phyloP scores from a whole-genome alignment of 2,329 filamentous ascomycete genomes.

The Albifimbria verrucaria region DNA sequence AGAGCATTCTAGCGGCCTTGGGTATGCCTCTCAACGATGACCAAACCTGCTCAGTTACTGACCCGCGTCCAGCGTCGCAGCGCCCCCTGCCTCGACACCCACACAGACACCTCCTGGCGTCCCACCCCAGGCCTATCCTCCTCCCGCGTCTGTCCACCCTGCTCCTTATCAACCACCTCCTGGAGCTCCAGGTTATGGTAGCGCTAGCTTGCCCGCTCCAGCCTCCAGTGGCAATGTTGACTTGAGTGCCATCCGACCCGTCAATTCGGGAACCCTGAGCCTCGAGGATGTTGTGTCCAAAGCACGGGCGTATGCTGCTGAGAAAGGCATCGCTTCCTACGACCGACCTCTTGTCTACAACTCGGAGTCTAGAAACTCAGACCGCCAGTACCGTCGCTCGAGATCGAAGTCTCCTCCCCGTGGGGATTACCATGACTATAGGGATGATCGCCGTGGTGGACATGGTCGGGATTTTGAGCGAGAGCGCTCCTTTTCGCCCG shows the following conservation, averaged over 20 bases:
- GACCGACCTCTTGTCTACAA: conserved; percentile 51
- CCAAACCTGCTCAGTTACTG: conserved; percentile 6
- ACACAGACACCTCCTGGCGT: conserved; percentile 38
- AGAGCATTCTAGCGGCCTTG: conserved; percentile 47
- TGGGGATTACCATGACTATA: conserved; percentile 73
- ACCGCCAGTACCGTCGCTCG: conserved; percentile 58
- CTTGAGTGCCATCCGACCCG: conserved; percentile 74
- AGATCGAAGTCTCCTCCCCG: conserved; percentile 74
- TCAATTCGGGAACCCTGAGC: conserved; percentile 77
- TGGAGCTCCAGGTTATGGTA: conserved; percentile 33
- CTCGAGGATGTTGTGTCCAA: conserved; percentile 82
- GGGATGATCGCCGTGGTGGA: conserved; percentile 74
- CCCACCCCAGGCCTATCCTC: conserved; percentile 35
- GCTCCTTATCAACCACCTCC: conserved; percentile 34
- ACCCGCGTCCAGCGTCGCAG: conserved; percentile 36
- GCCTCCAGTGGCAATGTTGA: conserved; percentile 74
- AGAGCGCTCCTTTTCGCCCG: conserved; percentile 72
- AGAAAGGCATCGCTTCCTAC: conserved; percentile 68
- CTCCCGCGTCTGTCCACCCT: conserved; percentile 31
- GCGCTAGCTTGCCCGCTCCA: conserved; percentile 57
- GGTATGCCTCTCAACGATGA: conserved; percentile 36
- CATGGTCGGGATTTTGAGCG: conserved; percentile 46
- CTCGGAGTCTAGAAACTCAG: conserved; percentile 28
- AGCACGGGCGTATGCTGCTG: conserved; percentile 75
- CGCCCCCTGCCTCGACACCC: conserved; percentile 38